A percentile compares a stretch with the other conserved stretches of the same genome.
phyloP scores from a whole-genome alignment of 352 stramenopile genomes.

The Thalassiosira mediterranea region DNA sequence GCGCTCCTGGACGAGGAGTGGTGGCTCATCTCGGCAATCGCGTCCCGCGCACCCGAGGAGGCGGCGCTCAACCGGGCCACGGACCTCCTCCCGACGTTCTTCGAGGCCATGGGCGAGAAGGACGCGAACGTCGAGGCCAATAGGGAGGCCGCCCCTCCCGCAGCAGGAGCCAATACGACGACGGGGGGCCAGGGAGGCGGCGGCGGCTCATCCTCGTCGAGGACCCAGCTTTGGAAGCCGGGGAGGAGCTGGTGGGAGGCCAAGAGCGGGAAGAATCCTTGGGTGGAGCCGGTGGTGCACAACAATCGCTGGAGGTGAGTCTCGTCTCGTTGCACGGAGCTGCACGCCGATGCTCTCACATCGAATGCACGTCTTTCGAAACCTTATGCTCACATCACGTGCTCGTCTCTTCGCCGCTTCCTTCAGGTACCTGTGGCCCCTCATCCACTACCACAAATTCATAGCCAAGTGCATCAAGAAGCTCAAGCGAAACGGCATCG shows the following conservation, averaged over 20 bases:
- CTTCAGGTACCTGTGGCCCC: conserved; percentile 81
- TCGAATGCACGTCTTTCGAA: not conserved
- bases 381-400: not conserved
- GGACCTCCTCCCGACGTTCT: conserved; percentile 70
- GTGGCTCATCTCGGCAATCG: conserved; percentile 75
- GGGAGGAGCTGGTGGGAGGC: conserved; percentile 83
- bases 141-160: conserved; percentile 1
- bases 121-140: conserved; percentile 51
- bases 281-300: conserved; percentile 82
- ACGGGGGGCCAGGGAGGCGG: not conserved
- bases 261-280: conserved; percentile 82
- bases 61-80: conserved; percentile 23
- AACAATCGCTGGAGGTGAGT: conserved; percentile 85
- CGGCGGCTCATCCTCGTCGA: conserved; percentile 37
- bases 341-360: not conserved
- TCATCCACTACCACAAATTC: conserved; percentile 86
- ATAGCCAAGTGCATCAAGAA: conserved; percentile 85
- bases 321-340: too few species aligned
- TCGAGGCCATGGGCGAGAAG: conserved; percentile 80
- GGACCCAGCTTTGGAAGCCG: conserved; percentile 84
- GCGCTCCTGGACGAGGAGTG: conserved; percentile 79
- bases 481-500: conserved; percentile 81
- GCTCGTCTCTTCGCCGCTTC: conserved; percentile 15
- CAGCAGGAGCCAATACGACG: not conserved
- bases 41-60: conserved; percentile 37